phyloP scores from a whole-genome alignment of 345 rosid species.

The Hypericum androsaemum region DNA sequence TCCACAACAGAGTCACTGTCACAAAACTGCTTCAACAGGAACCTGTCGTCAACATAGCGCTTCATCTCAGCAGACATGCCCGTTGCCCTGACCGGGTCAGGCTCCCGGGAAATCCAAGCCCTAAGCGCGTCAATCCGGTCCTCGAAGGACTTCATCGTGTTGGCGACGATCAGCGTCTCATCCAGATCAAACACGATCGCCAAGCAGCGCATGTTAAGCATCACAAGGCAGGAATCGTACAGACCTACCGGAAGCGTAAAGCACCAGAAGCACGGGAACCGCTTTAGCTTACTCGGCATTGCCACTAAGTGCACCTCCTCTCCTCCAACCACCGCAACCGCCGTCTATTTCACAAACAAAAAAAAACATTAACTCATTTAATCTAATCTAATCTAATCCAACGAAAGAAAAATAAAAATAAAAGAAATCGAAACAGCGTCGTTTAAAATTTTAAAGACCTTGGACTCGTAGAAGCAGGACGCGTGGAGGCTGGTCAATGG shows the following conservation, averaged over 20 bases:
- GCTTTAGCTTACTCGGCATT: conserved; percentile 98
- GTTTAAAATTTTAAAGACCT: conserved; percentile 31
- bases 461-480: conserved; percentile 71
- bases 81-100: conserved; percentile 43
- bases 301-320: conserved; percentile 95
- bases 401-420: neutral
- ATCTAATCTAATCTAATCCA: conserved; percentile 1
- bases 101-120: conserved; percentile 73
- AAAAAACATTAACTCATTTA: conserved; percentile 3
- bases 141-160: conserved; percentile 93
- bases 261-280: conserved; percentile 98
- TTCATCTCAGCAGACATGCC: conserved; percentile 78
- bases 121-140: conserved; percentile 70
- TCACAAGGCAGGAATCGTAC: conserved; percentile 61
- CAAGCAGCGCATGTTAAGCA: conserved; percentile 78
- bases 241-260: conserved; percentile 62
- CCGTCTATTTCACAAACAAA: conserved; percentile 41
- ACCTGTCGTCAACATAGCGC: conserved; percentile 66
- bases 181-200: conserved; percentile 95
- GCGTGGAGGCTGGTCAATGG: conserved; percentile 82
- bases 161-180: conserved; percentile 91
- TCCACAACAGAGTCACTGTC: conserved; percentile 66
- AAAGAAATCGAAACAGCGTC: neutral
- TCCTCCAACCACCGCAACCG: conserved; percentile 66
- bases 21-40: conserved; percentile 68